Percentiles rank a stretch among this genome's conserved stretches.
Conservation (phyloP, 1,139 yeast species). For the Zygosaccharomyces pseudobailii region DNA sequence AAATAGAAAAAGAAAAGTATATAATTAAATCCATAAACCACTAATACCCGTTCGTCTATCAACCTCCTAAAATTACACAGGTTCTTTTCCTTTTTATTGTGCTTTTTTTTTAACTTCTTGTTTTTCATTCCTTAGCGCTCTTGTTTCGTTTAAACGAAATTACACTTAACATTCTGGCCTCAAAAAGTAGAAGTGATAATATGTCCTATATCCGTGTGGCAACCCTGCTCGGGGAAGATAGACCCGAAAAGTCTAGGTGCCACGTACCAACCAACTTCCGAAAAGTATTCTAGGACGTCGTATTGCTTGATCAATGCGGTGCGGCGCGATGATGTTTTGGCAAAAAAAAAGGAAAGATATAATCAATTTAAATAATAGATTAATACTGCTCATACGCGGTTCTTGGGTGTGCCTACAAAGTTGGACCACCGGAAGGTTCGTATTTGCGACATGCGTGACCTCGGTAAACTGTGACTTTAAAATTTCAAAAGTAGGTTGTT, state of each 20-base stretch:
- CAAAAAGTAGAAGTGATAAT: background rate
- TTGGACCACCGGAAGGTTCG: background rate
- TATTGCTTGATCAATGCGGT: too few species aligned
- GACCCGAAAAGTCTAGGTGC: too few species aligned
- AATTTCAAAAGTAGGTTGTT: constrained; percentile 4
- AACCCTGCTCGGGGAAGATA: too few species aligned
- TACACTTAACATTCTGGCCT: background rate
- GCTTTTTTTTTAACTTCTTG: background rate
- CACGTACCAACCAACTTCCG: too few species aligned
- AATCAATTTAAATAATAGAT: background rate
- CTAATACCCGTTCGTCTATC: background rate
- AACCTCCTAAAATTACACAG: background rate
- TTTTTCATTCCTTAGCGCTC: background rate
- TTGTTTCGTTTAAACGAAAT: background rate
- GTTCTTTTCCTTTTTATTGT: background rate
- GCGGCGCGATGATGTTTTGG: background rate
- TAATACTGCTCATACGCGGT: background rate
- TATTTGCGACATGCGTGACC: too few species aligned
- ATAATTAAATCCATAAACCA: background rate
- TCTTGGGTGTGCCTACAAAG: background rate
- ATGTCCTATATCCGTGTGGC: too few species aligned
- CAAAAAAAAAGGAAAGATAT: background rate
- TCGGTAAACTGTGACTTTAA: background rate
- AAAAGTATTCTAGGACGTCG: too few species aligned
- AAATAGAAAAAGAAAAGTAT: too few species aligned